Conservation (phyloP, 75 land plant species). For the Pseudotsuga menziesii region DNA sequence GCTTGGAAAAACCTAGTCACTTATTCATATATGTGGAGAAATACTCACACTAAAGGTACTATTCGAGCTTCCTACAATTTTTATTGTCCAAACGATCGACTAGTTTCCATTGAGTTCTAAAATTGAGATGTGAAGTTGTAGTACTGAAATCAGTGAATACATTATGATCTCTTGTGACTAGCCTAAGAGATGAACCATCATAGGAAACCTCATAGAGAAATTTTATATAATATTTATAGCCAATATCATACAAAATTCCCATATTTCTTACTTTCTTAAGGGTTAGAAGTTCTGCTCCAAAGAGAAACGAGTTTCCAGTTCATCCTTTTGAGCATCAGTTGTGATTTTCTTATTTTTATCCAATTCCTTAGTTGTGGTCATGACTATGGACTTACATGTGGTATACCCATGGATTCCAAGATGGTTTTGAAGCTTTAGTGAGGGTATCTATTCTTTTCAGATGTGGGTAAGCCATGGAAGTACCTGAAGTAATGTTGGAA, state of each 20-base stretch:
- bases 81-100: slow-evolving; percentile 54
- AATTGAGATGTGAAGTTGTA: slow-evolving; percentile 35
- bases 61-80: slow-evolving; percentile 66
- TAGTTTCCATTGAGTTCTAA: slow-evolving; percentile 29
- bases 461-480: too few relatives aligned
- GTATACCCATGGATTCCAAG: too few relatives aligned
- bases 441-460: too few relatives aligned
- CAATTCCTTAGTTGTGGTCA: slow-evolving; percentile 38
- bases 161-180: slow-evolving; percentile 50
- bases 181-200: slow-evolving; percentile 31
- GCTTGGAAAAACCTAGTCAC: slow-evolving; percentile 48
- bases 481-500: too few relatives aligned
- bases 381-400: too few relatives aligned
- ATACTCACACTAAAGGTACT: slow-evolving; percentile 45
- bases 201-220: slow-evolving; percentile 76
- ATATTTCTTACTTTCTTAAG: slow-evolving; percentile 44
- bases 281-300: slow-evolving; percentile 50
- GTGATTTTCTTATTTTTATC: slow-evolving; percentile 42
- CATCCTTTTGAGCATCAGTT: slow-evolving; percentile 37
- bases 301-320: slow-evolving; percentile 49
- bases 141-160: slow-evolving; percentile 20
- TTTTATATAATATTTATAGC: slow-evolving; percentile 33
- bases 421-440: too few relatives aligned
- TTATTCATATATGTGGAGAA: slow-evolving; percentile 49
- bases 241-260: slow-evolving; percentile 58